These are phyloP conservation scores for Agrostemma githago DNA, from an alignment of 148 eudicot genomes.

Conservation along the genomic window DNA sequence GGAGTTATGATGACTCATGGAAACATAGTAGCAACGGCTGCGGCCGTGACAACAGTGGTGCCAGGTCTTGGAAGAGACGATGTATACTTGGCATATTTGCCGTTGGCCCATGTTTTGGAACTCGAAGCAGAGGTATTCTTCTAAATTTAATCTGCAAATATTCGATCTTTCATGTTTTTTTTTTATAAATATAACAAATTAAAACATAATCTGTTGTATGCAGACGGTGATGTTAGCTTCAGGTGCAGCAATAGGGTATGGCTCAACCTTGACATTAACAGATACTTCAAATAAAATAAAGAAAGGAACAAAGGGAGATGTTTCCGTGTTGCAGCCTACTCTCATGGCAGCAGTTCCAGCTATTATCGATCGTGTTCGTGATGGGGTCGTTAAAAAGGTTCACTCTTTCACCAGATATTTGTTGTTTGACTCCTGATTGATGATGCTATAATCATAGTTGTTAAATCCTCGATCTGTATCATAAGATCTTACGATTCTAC, in stretches of 20 bases:
- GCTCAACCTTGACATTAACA: conserved; percentile 79
- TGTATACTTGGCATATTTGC: conserved; percentile 79
- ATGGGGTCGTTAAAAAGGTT: conserved; percentile 91
- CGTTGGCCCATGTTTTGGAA: conserved; percentile 94
- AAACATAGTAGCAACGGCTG: conserved; percentile 85
- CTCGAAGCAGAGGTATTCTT: conserved; percentile 86
- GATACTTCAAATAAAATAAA: conserved; percentile 88
- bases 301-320: conserved; percentile 97
- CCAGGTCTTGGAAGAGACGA: conserved; percentile 67
- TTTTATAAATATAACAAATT: not conserved
- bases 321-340: conserved; percentile 72
- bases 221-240: conserved; percentile 81
- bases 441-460: not conserved
- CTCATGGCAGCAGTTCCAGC: conserved; percentile 97
- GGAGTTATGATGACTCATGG: conserved; percentile 98
- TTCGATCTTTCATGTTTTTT: not conserved
- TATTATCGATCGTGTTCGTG: conserved; percentile 88
- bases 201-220: conserved; percentile 20
- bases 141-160: not conserved
- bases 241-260: conserved; percentile 82
- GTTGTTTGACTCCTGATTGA: conserved; percentile 2
- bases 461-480: no score
- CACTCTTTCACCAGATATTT: not conserved
- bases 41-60: conserved; percentile 80
- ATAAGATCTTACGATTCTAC: no score